Conservation (phyloP, 2,329 filamentous ascomycete species). For the Exutisphaerella laricina region DNA sequence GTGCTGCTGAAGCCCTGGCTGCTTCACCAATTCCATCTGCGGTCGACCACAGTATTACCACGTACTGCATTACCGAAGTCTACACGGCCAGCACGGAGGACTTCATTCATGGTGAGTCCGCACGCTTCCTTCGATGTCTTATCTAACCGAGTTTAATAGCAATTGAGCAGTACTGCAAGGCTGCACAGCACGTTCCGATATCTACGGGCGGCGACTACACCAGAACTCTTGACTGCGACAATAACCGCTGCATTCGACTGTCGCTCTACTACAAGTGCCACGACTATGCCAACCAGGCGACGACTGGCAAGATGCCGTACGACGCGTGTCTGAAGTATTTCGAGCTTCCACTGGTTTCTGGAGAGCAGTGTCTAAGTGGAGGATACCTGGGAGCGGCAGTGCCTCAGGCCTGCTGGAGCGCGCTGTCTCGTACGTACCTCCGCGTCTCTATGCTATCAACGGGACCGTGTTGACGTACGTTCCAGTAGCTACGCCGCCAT, state of each 20-base stretch:
- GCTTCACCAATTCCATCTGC: neutral
- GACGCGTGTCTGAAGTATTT: slow-evolving; percentile 1
- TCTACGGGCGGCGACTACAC: neutral
- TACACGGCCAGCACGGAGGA: neutral
- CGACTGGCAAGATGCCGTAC: neutral
- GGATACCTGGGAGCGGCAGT: slow-evolving; percentile 2
- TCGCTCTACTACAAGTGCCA: slow-evolving; percentile 3
- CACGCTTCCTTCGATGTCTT: neutral
- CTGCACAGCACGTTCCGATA: neutral
- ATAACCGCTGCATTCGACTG: neutral
- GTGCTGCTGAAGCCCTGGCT: neutral
- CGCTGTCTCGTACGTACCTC: slow-evolving; percentile 1
- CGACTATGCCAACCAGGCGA: neutral
- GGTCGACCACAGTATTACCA: neutral
- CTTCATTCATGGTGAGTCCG: neutral
- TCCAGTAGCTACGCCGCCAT: too few species aligned
- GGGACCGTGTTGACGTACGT: neutral
- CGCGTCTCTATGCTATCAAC: too few species aligned
- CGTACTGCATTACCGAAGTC: slow-evolving; percentile 1
- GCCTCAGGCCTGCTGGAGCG: slow-evolving; percentile 5
- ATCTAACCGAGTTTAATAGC: neutral
- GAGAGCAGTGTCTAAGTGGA: slow-evolving; percentile 1
- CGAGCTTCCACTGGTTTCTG: neutral
- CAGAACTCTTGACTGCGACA: slow-evolving; percentile 1
- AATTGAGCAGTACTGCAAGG: slow-evolving; percentile 1